A percentile compares a stretch with the other conserved stretches of the same genome.
phyloP scores from a whole-genome alignment of 352 stramenopile species.

The Phytophthora tentaculata region DNA sequence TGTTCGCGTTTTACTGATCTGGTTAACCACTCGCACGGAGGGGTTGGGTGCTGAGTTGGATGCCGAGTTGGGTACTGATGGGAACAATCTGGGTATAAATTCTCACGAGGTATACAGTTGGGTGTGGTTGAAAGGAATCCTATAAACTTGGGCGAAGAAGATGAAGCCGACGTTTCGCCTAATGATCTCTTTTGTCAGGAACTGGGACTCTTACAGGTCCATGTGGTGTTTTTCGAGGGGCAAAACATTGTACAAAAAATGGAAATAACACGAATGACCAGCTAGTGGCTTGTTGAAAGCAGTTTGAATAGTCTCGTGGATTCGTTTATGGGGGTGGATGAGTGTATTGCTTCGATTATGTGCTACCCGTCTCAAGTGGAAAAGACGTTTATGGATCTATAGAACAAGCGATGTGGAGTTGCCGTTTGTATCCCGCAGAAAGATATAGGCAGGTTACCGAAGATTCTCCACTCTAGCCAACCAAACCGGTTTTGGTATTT shows the following conservation, averaged over 20 bases:
- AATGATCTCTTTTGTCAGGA: neutral
- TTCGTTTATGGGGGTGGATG: constrained; percentile 5
- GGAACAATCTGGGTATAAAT: too few relatives aligned
- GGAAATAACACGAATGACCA: constrained; percentile 1
- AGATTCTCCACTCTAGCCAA: too few relatives aligned
- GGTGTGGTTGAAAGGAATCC: too few relatives aligned
- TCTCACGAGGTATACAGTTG: too few relatives aligned
- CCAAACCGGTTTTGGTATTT: too few relatives aligned
- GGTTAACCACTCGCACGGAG: too few relatives aligned
- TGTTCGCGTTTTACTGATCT: too few relatives aligned
- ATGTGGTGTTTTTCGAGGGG: neutral
- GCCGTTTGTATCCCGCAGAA: neutral
- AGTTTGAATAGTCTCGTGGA: neutral
- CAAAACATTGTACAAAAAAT: neutral
- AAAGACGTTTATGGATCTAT: neutral
- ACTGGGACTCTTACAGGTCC: neutral
- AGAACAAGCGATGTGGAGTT: neutral
- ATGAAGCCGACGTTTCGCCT: too few relatives aligned
- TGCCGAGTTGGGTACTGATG: too few relatives aligned
- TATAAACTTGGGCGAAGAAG: too few relatives aligned
- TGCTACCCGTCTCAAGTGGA: neutral
- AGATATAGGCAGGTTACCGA: too few relatives aligned
- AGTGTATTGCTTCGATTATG: constrained; percentile 1
- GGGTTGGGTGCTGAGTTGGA: too few relatives aligned
- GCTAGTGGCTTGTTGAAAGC: neutral